A percentile compares a stretch with the other conserved stretches of the same genome.
Conservation (phyloP, 805 yeast species). For the Ogataea salicorniae region DNA sequence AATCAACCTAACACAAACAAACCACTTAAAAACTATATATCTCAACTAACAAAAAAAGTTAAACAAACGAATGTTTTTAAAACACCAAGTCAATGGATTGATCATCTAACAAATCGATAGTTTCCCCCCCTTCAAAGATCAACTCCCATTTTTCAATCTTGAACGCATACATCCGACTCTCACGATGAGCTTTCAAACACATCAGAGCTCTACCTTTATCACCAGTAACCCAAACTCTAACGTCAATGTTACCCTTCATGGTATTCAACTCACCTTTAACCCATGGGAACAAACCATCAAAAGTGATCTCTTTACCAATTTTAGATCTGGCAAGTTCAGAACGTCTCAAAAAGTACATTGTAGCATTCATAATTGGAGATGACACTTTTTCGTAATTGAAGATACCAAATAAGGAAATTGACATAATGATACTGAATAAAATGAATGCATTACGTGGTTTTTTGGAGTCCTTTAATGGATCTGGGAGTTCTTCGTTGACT, state of each 20-base stretch:
- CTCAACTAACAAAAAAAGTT: too few species aligned
- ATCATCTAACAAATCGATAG: constrained; percentile 46
- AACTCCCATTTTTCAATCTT: constrained; percentile 60
- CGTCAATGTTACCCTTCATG: constrained; percentile 73
- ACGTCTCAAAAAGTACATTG: constrained; percentile 80
- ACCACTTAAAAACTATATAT: not conserved
- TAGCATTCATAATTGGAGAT: constrained; percentile 83
- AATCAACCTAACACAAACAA: too few species aligned
- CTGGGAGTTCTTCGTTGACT: constrained; percentile 74
- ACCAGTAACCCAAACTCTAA: constrained; percentile 68
- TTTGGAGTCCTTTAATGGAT: constrained; percentile 55
- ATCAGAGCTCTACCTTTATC: constrained; percentile 47
- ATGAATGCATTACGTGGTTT: constrained; percentile 51
- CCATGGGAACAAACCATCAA: constrained; percentile 81
- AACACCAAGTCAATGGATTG: constrained; percentile 28
- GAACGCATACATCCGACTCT: constrained; percentile 51
- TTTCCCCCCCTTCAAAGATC: constrained; percentile 38
- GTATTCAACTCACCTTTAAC: constrained; percentile 80
- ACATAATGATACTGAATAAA: constrained; percentile 49
- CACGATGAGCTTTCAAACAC: constrained; percentile 69
- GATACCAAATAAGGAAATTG: constrained; percentile 54
- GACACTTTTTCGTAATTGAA: constrained; percentile 91
- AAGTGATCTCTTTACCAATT: constrained; percentile 74
- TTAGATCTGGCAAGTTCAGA: constrained; percentile 55
- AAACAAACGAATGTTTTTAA: not conserved